Conservation (phyloP, 495 filamentous ascomycete species). For the Penicillium chermesinum region DNA sequence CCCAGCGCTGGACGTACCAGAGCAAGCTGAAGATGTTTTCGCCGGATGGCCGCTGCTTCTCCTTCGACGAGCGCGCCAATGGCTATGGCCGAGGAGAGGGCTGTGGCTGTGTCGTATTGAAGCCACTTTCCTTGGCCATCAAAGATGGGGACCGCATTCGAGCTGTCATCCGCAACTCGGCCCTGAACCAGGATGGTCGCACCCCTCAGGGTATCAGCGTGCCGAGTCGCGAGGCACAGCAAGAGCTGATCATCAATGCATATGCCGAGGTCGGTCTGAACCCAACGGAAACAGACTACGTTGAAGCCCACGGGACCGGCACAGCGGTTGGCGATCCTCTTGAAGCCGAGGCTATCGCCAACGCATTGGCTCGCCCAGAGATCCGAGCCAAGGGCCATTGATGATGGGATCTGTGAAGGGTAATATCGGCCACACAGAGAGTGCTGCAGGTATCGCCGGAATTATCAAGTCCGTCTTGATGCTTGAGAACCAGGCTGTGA, state of each 20-base stretch:
- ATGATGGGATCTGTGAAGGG: no score
- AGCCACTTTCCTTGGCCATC: constrained; percentile 40
- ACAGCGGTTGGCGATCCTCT: constrained; percentile 59
- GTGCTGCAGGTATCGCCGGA: no score
- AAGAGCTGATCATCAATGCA: background rate
- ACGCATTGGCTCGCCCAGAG: constrained; percentile 42
- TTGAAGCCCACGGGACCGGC: constrained; percentile 41
- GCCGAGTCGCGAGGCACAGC: background rate
- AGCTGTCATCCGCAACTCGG: constrained; percentile 10
- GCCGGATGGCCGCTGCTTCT: no score
- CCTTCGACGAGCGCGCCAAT: constrained; percentile 62
- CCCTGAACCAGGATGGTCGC: background rate
- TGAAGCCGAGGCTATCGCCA: constrained; percentile 48
- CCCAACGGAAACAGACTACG: background rate
- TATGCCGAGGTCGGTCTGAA: background rate
- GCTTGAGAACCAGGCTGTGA: no score
- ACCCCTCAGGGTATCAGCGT: background rate
- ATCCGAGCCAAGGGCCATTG: no score
- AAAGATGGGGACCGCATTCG: constrained; percentile 43
- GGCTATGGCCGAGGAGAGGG: constrained; percentile 63
- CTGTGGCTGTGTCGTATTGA: constrained; percentile 39
- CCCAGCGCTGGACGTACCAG: no score
- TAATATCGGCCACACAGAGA: no score
- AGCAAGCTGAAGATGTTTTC: no score
- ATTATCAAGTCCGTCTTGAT: no score